These are phyloP conservation scores for Neoboletus brunneissimus DNA, from an alignment of 768 basidiomycete genomes.

Conservation along the genomic window DNA sequence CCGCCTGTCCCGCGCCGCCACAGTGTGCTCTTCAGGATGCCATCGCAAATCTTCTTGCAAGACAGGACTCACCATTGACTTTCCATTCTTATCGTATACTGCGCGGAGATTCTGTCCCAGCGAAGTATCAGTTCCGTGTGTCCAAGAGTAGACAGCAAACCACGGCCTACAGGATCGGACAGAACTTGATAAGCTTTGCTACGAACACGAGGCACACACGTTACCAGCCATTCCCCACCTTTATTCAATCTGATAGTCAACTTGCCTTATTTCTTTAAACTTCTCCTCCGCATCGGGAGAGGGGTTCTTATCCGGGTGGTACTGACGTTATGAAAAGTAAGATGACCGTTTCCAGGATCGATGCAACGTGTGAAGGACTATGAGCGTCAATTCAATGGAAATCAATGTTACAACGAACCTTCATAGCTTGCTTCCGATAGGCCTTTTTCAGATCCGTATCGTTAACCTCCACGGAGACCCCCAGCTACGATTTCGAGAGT, in stretches of 20 bases:
- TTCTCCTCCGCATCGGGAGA: slow-evolving; percentile 91
- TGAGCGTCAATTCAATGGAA: neutral
- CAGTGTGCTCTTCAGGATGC: slow-evolving; percentile 1
- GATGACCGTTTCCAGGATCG: neutral
- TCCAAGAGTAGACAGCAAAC: slow-evolving; percentile 14
- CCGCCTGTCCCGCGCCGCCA: slow-evolving; percentile 41
- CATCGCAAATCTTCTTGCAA: slow-evolving; percentile 7
- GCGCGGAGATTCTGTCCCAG: slow-evolving; percentile 68
- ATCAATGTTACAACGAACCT: slow-evolving; percentile 45
- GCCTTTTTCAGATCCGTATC: slow-evolving; percentile 90
- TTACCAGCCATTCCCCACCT: slow-evolving; percentile 13
- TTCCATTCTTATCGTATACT: slow-evolving; percentile 95
- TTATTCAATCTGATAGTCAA: slow-evolving; percentile 14
- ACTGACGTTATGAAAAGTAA: slow-evolving; percentile 44
- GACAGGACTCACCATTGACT: slow-evolving; percentile 62
- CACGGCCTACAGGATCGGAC: slow-evolving; percentile 65
- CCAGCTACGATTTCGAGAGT: slow-evolving; percentile 46
- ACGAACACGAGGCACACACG: slow-evolving; percentile 18
- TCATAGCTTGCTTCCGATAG: slow-evolving; percentile 92
- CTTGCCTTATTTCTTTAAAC: slow-evolving; percentile 93
- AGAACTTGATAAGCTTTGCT: slow-evolving; percentile 96
- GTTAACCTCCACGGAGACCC: slow-evolving; percentile 66
- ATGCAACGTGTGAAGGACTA: neutral
- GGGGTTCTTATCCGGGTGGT: slow-evolving; percentile 93
- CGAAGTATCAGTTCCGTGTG: slow-evolving; percentile 6